A percentile compares a stretch with the other conserved stretches of the same genome.
These are phyloP conservation scores for Cucurbitaria berberidis DNA, from an alignment of 2,329 filamentous ascomycete genomes.

Conservation along the genomic window DNA sequence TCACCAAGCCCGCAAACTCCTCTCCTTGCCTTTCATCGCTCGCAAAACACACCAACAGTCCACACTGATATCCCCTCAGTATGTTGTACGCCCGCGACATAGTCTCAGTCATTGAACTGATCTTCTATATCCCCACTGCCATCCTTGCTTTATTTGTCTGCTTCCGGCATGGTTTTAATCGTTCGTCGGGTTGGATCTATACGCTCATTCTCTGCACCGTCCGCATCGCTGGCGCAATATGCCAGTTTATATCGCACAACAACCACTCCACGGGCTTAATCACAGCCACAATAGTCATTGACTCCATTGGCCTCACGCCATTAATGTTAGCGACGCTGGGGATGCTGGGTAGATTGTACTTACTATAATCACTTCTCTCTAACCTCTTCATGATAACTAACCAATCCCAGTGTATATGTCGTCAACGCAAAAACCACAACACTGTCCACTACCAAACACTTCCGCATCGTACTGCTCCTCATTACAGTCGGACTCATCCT, in stretches of 20 bases:
- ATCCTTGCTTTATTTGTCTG: slow-evolving; percentile 39
- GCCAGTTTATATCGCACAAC: slow-evolving; percentile 58
- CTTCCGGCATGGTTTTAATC: slow-evolving; percentile 48
- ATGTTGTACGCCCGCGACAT: slow-evolving; percentile 12
- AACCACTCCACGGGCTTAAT: slow-evolving; percentile 50
- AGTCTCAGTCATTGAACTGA: slow-evolving; percentile 38
- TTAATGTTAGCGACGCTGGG: slow-evolving; percentile 56
- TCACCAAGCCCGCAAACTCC: too few species aligned
- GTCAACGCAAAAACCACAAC: slow-evolving; percentile 20
- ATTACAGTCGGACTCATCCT: slow-evolving; percentile 46
- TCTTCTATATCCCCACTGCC: slow-evolving; percentile 47
- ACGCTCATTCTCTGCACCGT: slow-evolving; percentile 60
- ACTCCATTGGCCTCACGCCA: slow-evolving; percentile 57
- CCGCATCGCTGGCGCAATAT: slow-evolving; percentile 58
- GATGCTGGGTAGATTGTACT: slow-evolving; percentile 49
- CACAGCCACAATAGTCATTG: slow-evolving; percentile 52
- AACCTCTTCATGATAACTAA: background rate
- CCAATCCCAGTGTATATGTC: slow-evolving; percentile 12
- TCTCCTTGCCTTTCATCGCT: background rate
- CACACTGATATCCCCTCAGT: background rate
- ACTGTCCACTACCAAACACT: slow-evolving; percentile 28
- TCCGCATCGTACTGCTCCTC: slow-evolving; percentile 40
- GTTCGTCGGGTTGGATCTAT: slow-evolving; percentile 60
- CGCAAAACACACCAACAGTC: background rate
- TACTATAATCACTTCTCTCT: background rate